Conservation (phyloP, 257 asterid species). For the Solanum arcanum region DNA sequence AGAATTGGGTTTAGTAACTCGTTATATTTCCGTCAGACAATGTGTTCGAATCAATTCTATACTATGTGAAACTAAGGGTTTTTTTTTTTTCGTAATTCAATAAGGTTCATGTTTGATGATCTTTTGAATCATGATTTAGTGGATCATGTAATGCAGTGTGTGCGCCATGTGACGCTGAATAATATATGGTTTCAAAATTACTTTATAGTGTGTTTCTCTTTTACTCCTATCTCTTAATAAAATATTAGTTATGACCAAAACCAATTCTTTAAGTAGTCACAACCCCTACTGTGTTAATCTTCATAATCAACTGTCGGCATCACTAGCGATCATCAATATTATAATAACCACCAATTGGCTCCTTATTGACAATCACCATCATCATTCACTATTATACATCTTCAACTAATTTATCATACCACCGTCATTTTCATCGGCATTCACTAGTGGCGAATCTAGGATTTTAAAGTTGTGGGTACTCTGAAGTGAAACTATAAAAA, state of each 20-base stretch:
- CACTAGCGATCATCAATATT: too few relatives aligned
- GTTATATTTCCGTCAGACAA: slow-evolving; percentile 11
- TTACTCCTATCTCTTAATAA: rapidly evolving
- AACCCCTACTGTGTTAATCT: too few relatives aligned
- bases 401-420: too few relatives aligned
- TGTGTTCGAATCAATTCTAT: slow-evolving; percentile 8
- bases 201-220: too few relatives aligned
- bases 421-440: too few relatives aligned
- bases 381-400: background rate
- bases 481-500: too few relatives aligned
- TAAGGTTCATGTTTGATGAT: background rate
- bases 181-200: background rate
- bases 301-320: rapidly evolving
- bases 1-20: slow-evolving; percentile 7
- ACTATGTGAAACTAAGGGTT: background rate
- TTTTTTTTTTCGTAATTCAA: background rate
- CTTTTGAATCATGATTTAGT: background rate
- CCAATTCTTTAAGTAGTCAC: background rate
- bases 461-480: too few relatives aligned
- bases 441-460: too few relatives aligned
- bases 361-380: rapidly evolving
- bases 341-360: too few relatives aligned
- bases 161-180: background rate
- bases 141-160: background rate
- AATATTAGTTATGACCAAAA: too few relatives aligned